Evolutionary conservation across 495 filamentous ascomycete species (phyloP), one percentile per base, ranked within the genome.

Genomic region (Cercophora scortea): DNA sequence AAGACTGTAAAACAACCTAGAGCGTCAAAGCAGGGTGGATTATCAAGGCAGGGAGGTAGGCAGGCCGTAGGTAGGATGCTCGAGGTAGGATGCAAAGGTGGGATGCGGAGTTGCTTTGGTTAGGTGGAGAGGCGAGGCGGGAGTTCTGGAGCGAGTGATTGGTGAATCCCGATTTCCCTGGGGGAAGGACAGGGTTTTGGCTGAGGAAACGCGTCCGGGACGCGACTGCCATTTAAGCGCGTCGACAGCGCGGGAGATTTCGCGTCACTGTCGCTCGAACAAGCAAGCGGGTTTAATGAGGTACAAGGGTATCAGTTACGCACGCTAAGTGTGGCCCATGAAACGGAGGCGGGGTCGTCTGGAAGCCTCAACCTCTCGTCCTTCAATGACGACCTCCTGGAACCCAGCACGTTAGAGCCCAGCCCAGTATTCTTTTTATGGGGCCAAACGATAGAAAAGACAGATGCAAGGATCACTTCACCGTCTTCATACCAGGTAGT

Each of bases 81-180:
- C 25, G 45, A 45, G 38, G 41, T 11, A 16, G 35, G 39, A 33
- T 40, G 46, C 19, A 17, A 17, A 39, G 13, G 13, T 45, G 47
- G 45, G 15, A 17, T 52, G 50, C 49, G 50, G 39, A 50, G 48
- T 42, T 49, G 25, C 4, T 35, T 59, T 42, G 36, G 39, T 40
- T 52, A 45, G 40, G 36, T 47, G 47, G 44, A 59, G 36, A 25
- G 39, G n/a, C 41, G 40, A 6, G 43, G 43, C 10, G 44, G 45
- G n/a, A 47, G 50, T 53, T 59, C 25, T 45, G 40, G 3, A 47
- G 43, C 10, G 44, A 49, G n/a, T 47, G 50, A 56, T 59, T 56
- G 50, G 50, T 52, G 53, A 49, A 53, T 50, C 39, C 25, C 25
- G 25, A 25, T 25, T 25, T 25, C 25, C 25, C 25, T 25, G 25